Conservation (phyloP, 208 protist species). For the Trypanosoma melophagium region DNA sequence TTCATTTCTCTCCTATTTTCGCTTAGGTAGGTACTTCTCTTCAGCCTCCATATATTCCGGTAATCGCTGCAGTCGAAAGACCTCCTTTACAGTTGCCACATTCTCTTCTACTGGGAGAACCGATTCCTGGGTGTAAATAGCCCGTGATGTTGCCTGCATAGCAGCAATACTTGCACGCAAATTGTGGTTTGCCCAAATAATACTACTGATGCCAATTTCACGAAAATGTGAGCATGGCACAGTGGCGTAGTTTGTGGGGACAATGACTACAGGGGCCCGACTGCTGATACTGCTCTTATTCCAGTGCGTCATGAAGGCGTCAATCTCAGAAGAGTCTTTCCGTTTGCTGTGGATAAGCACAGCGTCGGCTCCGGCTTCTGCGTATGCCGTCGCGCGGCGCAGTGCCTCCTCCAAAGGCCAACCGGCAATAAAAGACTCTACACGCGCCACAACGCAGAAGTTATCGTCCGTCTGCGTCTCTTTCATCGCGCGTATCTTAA, state of each 20-base stretch:
- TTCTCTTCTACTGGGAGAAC: constrained; percentile 42
- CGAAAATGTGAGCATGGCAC: constrained; percentile 52
- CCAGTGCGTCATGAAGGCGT: constrained; percentile 70
- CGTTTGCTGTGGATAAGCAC: constrained; percentile 77
- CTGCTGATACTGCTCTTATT: constrained; percentile 16
- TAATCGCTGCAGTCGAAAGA: constrained; percentile 67
- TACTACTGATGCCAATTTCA: constrained; percentile 49
- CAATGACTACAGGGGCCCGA: constrained; percentile 64
- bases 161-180: constrained; percentile 48
- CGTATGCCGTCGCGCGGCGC: constrained; percentile 61
- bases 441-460: constrained; percentile 70
- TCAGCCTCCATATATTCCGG: constrained; percentile 54
- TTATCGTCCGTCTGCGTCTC: constrained; percentile 66
- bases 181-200: constrained; percentile 85
- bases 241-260: constrained; percentile 78
- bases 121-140: constrained; percentile 58
- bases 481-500: constrained; percentile 77
- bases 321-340: constrained; percentile 60
- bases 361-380: constrained; percentile 69
- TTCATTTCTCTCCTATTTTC: not conserved
- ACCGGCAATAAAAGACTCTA: constrained; percentile 86
- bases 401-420: constrained; percentile 75
- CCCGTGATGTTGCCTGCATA: constrained; percentile 57
- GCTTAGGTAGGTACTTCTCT: constrained; percentile 59
- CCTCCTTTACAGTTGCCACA: constrained; percentile 69